Evolutionary conservation across 208 protist species (phyloP).

Genomic region (Leishmania amazonensis): DNA sequence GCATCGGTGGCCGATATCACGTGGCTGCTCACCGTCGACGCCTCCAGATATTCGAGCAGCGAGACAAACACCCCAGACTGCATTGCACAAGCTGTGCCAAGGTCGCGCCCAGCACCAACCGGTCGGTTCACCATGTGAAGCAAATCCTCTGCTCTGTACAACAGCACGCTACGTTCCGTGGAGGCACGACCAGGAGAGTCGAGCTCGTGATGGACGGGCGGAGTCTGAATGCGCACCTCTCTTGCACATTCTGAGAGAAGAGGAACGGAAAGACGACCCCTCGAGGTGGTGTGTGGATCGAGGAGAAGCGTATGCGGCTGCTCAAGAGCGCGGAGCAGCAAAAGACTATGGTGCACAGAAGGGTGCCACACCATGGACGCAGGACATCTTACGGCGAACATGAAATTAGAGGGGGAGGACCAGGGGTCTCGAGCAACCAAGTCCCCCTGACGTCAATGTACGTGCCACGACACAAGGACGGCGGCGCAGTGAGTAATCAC

Average conservation of each 20-base stretch:
- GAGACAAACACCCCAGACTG: conserved; percentile 1
- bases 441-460: neutral
- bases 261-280: conserved; percentile 19
- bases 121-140: conserved; percentile 23
- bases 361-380: conserved; percentile 68
- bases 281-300: conserved; percentile 10
- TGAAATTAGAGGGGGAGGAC: conserved; percentile 2
- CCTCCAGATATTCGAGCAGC: conserved; percentile 56
- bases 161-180: conserved; percentile 6
- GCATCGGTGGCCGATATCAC: conserved; percentile 51
- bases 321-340: conserved; percentile 66
- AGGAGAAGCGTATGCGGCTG: conserved; percentile 71
- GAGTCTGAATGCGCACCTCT: conserved; percentile 30
- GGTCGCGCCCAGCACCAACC: neutral
- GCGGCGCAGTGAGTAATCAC: neutral
- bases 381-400: conserved; percentile 70
- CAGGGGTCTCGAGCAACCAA: neutral
- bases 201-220: neutral
- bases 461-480: neutral
- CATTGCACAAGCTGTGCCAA: neutral
- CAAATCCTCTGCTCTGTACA: conserved; percentile 58
- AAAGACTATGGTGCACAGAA: conserved; percentile 69
- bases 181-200: neutral
- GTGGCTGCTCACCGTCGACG: conserved; percentile 43
- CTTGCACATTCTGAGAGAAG: conserved; percentile 32